A percentile compares a stretch with the other conserved stretches of the same genome.
These are phyloP conservation scores for Lachancea fermentati DNA, from an alignment of 805 yeast species.

Conservation along the genomic window DNA sequence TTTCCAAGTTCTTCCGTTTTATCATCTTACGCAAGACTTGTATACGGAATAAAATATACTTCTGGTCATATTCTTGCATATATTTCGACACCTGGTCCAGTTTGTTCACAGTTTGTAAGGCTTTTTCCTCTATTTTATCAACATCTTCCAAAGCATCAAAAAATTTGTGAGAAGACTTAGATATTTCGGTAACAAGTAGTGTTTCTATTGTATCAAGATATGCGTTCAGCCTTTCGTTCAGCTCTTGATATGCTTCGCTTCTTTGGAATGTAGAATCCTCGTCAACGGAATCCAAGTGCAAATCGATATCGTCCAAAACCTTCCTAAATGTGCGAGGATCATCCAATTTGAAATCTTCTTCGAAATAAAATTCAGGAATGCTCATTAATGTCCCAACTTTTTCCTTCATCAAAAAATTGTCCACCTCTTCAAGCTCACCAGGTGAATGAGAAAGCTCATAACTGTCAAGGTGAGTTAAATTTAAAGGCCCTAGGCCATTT, in stretches of 20 bases:
- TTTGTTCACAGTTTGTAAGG: conserved; percentile 45
- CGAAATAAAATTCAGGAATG: conserved; percentile 67
- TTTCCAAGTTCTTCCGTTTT: conserved; percentile 53
- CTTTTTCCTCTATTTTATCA: conserved; percentile 51
- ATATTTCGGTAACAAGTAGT: conserved; percentile 73
- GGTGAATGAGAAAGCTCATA: conserved; percentile 12
- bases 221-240: conserved; percentile 75
- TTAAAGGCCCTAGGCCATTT: conserved; percentile 28
- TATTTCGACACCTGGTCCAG: conserved; percentile 43
- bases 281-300: conserved; percentile 31
- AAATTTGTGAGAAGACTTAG: conserved; percentile 77
- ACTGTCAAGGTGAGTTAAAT: conserved; percentile 32
- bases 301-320: conserved; percentile 58
- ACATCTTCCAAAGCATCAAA: conserved; percentile 80
- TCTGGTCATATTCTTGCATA: conserved; percentile 41
- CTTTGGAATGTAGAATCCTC: conserved; percentile 31
- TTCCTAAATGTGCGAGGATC: conserved; percentile 78
- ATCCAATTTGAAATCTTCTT: conserved; percentile 68
- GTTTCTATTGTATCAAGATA: conserved; percentile 83
- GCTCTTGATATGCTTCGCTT: conserved; percentile 44
- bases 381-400: conserved; percentile 17
- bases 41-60: conserved; percentile 47
- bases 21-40: conserved; percentile 44
- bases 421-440: conserved; percentile 9
- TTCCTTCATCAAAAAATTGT: conserved; percentile 12